These are phyloP conservation scores for Sarcodon aspratus DNA, from an alignment of 768 basidiomycete species.

Conservation along the genomic window DNA sequence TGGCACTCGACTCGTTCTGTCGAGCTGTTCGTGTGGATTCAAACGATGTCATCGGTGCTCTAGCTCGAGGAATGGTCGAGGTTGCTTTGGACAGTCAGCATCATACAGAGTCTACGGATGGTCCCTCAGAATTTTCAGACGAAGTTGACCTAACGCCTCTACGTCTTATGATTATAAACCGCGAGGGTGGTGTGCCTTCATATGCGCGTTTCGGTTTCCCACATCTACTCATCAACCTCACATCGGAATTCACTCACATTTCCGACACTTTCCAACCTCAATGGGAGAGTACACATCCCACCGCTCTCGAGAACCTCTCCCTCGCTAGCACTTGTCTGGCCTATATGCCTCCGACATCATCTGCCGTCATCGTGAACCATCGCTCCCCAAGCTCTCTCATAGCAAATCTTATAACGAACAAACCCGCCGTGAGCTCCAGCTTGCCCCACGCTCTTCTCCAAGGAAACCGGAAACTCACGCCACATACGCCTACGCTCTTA, in stretches of 20 bases:
- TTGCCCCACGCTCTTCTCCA: slow-evolving; percentile 89
- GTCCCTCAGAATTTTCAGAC: slow-evolving; percentile 24
- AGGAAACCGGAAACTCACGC: slow-evolving; percentile 74
- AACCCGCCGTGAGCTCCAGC: slow-evolving; percentile 91
- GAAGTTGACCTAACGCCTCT: slow-evolving; percentile 84
- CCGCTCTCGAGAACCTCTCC: slow-evolving; percentile 75
- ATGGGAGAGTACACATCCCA: slow-evolving; percentile 74
- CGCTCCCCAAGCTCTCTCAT: slow-evolving; percentile 92
- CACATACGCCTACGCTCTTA: slow-evolving; percentile 87
- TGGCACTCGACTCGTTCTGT: slow-evolving; percentile 86
- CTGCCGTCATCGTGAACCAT: slow-evolving; percentile 95
- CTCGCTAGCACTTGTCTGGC: slow-evolving; percentile 79
- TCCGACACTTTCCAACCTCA: slow-evolving; percentile 67
- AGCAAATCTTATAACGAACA: slow-evolving; percentile 95
- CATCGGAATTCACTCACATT: slow-evolving; percentile 80
- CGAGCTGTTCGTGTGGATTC: slow-evolving; percentile 77
- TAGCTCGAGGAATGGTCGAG: slow-evolving; percentile 75
- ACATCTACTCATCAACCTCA: slow-evolving; percentile 90
- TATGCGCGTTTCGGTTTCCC: slow-evolving; percentile 93
- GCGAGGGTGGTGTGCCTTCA: slow-evolving; percentile 93
- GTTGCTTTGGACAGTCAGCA: slow-evolving; percentile 22
- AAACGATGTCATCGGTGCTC: slow-evolving; percentile 80
- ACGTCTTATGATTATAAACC: slow-evolving; percentile 94
- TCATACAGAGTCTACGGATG: slow-evolving; percentile 25
- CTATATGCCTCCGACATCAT: slow-evolving; percentile 90